These are phyloP conservation scores for Saccharomycopsis sp. DNA, from an alignment of 805 yeast species.

Conservation along the genomic window DNA sequence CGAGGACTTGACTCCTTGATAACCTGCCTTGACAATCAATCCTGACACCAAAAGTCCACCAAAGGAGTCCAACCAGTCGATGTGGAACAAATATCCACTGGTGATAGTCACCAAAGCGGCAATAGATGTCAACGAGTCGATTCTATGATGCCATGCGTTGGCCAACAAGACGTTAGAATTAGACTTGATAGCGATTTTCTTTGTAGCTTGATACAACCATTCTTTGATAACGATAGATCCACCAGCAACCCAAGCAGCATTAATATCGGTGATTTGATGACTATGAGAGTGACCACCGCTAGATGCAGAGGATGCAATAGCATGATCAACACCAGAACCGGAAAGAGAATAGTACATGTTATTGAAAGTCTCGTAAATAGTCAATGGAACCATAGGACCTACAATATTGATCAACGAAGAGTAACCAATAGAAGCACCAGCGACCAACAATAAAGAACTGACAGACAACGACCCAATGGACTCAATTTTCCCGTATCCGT, in stretches of 20 bases:
- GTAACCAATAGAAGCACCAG: constrained; percentile 91
- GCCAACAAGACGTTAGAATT: constrained; percentile 89
- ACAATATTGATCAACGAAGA: constrained; percentile 62
- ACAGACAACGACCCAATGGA: constrained; percentile 89
- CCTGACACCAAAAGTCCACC: constrained; percentile 87
- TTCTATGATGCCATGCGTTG: constrained; percentile 98
- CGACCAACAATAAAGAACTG: constrained; percentile 71
- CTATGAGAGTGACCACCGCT: constrained; percentile 27
- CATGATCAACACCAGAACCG: constrained; percentile 23
- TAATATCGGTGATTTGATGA: constrained; percentile 54
- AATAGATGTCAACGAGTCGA: constrained; percentile 84
- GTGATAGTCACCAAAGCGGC: constrained; percentile 88
- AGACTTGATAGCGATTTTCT: constrained; percentile 66
- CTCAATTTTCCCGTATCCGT: constrained; percentile 91
- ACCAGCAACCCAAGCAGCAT: constrained; percentile 95
- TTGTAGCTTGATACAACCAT: constrained; percentile 77
- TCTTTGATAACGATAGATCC: constrained; percentile 86
- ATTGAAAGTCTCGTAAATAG: constrained; percentile 47
- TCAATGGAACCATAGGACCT: constrained; percentile 61
- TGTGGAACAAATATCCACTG: constrained; percentile 69
- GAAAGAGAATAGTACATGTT: constrained; percentile 42
- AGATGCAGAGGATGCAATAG: constrained; percentile 12
- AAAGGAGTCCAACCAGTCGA: constrained; percentile 83
- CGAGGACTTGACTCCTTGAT: constrained; percentile 62
- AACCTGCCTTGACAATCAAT: constrained; percentile 79